Conservation (phyloP, 257 asterid species). For the Vinca minor region DNA sequence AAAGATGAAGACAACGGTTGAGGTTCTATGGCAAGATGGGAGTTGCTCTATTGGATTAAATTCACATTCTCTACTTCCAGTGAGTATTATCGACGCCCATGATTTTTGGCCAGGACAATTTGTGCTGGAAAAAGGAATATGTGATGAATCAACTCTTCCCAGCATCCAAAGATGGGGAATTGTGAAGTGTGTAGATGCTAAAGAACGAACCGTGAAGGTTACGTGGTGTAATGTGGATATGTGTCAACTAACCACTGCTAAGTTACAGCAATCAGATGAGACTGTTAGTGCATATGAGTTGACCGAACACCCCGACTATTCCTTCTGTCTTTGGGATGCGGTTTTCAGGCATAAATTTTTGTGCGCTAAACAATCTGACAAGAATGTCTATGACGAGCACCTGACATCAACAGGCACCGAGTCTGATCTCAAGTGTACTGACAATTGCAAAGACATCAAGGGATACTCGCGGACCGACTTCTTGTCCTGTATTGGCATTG, state of each 20-base stretch:
- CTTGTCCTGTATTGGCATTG: conserved; percentile 56
- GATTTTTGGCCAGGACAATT: conserved; percentile 76
- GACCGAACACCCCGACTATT: conserved; percentile 74
- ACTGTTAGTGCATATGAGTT: conserved; percentile 88
- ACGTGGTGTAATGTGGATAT: conserved; percentile 45
- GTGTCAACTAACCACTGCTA: conserved; percentile 14
- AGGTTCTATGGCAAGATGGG: conserved; percentile 93
- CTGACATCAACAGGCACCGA: too few relatives aligned
- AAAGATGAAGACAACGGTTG: conserved; percentile 60
- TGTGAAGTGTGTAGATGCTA: conserved; percentile 60
- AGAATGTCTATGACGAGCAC: too few relatives aligned
- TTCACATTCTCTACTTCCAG: conserved; percentile 50
- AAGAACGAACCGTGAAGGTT: conserved; percentile 76
- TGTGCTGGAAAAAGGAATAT: conserved; percentile 65
- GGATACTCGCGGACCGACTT: conserved; percentile 21
- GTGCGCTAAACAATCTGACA: conserved; percentile 14
- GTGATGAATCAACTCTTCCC: conserved; percentile 31
- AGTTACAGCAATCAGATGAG: conserved; percentile 44
- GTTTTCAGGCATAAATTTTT: conserved; percentile 35
- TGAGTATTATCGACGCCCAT: conserved; percentile 60
- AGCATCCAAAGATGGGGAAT: conserved; percentile 54
- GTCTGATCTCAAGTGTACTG: conserved; percentile 19
- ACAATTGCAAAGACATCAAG: conserved; percentile 18
- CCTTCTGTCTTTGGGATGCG: conserved; percentile 53
- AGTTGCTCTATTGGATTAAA: conserved; percentile 49